These are phyloP conservation scores for Colletotrichum paranaense DNA, from an alignment of 2,329 filamentous ascomycete genomes.

Conservation along the genomic window DNA sequence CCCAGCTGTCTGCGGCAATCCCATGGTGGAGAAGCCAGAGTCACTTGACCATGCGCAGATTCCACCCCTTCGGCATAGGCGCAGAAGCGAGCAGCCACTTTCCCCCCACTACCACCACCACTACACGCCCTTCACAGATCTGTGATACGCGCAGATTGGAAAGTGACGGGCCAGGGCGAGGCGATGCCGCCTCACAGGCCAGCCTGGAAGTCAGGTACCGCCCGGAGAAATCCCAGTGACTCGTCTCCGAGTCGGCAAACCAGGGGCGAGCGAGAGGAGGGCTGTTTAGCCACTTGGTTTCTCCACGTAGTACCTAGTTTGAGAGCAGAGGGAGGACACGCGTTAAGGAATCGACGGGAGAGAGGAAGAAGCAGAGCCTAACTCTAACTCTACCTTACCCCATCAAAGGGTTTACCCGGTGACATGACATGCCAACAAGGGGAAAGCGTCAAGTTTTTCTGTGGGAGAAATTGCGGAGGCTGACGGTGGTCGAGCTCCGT, in stretches of 20 bases:
- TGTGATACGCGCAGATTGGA: neutral
- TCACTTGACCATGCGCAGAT: constrained; percentile 29
- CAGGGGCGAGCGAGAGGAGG: neutral
- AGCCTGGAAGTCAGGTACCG: neutral
- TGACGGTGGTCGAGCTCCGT: constrained; percentile 29
- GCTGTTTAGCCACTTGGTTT: neutral
- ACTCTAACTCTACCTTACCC: neutral
- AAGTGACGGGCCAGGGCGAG: neutral
- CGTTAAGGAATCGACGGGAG: neutral
- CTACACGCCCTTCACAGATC: neutral
- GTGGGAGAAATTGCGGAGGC: constrained; percentile 26
- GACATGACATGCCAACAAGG: constrained; percentile 18
- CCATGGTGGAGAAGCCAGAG: constrained; percentile 5
- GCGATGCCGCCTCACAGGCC: neutral
- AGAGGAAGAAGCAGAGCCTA: neutral
- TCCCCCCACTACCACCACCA: neutral
- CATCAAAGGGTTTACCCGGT: constrained; percentile 5
- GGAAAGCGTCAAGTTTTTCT: constrained; percentile 1
- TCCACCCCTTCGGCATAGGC: constrained; percentile 1
- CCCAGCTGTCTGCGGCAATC: neutral
- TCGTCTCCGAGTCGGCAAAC: neutral
- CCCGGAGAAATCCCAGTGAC: constrained; percentile 3
- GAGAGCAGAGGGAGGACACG: neutral
- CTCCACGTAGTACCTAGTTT: neutral
- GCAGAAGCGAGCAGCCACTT: constrained; percentile 20